Evolutionary conservation across 108 stramenopile genomes (phyloP).

Genomic region (Tribonema minus): DNA sequence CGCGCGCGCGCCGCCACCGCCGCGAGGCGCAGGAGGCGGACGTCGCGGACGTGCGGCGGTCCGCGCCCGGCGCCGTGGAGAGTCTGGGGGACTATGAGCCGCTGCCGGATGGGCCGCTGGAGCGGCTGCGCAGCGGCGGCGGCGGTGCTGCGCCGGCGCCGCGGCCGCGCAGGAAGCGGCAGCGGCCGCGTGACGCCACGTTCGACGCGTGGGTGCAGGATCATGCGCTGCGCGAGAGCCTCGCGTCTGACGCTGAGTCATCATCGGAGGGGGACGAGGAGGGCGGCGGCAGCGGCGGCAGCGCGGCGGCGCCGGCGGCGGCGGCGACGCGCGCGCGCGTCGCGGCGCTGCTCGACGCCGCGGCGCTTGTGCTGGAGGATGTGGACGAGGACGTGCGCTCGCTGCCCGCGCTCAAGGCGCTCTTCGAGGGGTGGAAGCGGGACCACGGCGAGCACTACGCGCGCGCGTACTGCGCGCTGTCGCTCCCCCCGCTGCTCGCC

Average conservation of each 20-base stretch:
- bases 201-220: too few relatives aligned
- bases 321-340: neutral
- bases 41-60: neutral
- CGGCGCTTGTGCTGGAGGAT: conserved; percentile 18
- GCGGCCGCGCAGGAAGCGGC: too few relatives aligned
- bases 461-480: conserved; percentile 20
- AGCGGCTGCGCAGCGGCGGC: too few relatives aligned
- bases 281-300: conserved; percentile 2
- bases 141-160: too few relatives aligned
- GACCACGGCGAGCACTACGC: conserved; percentile 22
- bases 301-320: neutral
- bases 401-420: conserved; percentile 15
- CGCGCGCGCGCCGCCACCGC: neutral
- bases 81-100: neutral
- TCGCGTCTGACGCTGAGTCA: too few relatives aligned
- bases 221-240: too few relatives aligned
- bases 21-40: neutral
- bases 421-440: conserved; percentile 32
- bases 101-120: neutral
- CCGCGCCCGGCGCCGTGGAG: neutral
- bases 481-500: conserved; percentile 11
- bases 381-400: conserved; percentile 21
- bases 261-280: conserved; percentile 1
- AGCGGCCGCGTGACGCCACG: too few relatives aligned
- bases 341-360: conserved; percentile 13